Evolutionary conservation across 2,329 filamentous ascomycete species (phyloP).

Genomic region (Aureobasidium mangrovei): DNA sequence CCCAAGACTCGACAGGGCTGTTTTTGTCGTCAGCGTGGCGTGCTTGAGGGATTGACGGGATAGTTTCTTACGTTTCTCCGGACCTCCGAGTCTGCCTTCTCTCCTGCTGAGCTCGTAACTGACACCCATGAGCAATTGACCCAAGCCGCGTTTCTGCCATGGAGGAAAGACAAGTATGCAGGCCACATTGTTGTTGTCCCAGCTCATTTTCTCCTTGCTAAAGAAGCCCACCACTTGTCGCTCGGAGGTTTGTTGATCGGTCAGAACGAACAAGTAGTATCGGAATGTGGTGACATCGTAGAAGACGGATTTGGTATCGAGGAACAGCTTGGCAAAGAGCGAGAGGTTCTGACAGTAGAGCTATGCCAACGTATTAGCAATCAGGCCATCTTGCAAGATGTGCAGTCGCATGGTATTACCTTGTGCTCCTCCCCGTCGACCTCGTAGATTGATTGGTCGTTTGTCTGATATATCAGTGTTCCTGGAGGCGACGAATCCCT

Average conservation of each 20-base stretch:
- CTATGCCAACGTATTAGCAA: slow-evolving; percentile 18
- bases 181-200: slow-evolving; percentile 96
- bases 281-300: slow-evolving; percentile 93
- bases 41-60: neutral
- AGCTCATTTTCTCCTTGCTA: slow-evolving; percentile 96
- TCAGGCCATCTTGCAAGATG: neutral
- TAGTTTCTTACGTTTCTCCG: slow-evolving; percentile 60
- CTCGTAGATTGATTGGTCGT: slow-evolving; percentile 80
- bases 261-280: slow-evolving; percentile 84
- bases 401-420: slow-evolving; percentile 18
- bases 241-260: slow-evolving; percentile 36
- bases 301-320: slow-evolving; percentile 97
- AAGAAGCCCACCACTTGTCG: slow-evolving; percentile 84
- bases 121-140: slow-evolving; percentile 80
- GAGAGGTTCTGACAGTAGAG: slow-evolving; percentile 93
- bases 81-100: slow-evolving; percentile 77
- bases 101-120: slow-evolving; percentile 85
- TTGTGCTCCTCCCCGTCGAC: slow-evolving; percentile 82
- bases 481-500: slow-evolving; percentile 50
- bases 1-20: slow-evolving; percentile 71
- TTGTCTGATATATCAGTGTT: slow-evolving; percentile 65
- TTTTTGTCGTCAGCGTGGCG: slow-evolving; percentile 5
- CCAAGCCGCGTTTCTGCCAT: slow-evolving; percentile 85
- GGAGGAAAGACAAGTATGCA: slow-evolving; percentile 95
- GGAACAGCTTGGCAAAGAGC: slow-evolving; percentile 92